Percentiles rank a stretch among this genome's conserved stretches.
These are phyloP conservation scores for Bertia moriformis DNA, from an alignment of 2,329 filamentous ascomycete species.

Conservation along the genomic window DNA sequence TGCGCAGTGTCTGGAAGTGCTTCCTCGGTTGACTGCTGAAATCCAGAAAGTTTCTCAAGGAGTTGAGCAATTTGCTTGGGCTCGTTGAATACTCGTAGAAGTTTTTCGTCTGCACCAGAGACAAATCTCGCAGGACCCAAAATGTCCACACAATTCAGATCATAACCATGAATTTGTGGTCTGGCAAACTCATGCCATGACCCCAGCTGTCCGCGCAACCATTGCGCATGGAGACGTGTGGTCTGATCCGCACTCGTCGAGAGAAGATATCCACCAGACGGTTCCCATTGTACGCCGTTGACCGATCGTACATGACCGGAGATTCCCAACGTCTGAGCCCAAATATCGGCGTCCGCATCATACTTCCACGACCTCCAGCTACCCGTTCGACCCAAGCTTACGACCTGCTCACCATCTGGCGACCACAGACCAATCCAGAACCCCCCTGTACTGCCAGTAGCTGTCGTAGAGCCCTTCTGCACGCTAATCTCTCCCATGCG, in stretches of 20 bases:
- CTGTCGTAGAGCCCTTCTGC: conserved; percentile 89
- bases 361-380: conserved; percentile 82
- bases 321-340: conserved; percentile 64
- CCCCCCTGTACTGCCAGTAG: conserved; percentile 85
- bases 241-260: conserved; percentile 89
- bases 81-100: conserved; percentile 88
- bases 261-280: conserved; percentile 67
- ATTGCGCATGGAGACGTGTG: conserved; percentile 70
- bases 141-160: conserved; percentile 82
- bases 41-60: conserved; percentile 37
- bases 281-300: conserved; percentile 72
- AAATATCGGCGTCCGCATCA: conserved; percentile 44
- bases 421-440: conserved; percentile 96
- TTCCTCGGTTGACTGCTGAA: neutral
- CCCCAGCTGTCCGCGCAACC: conserved; percentile 33
- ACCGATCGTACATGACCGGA: conserved; percentile 74
- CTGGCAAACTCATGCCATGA: conserved; percentile 94
- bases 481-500: conserved; percentile 85
- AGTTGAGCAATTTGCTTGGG: conserved; percentile 70
- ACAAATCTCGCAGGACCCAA: conserved; percentile 66
- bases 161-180: conserved; percentile 95
- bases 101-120: conserved; percentile 90
- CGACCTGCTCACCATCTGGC: conserved; percentile 58
- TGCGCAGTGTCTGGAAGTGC: conserved; percentile 1
- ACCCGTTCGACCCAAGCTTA: conserved; percentile 76